A percentile compares a stretch with the other conserved stretches of the same genome.
Conservation (phyloP, 305 asterid species). For the Fraxinus latifolia region DNA sequence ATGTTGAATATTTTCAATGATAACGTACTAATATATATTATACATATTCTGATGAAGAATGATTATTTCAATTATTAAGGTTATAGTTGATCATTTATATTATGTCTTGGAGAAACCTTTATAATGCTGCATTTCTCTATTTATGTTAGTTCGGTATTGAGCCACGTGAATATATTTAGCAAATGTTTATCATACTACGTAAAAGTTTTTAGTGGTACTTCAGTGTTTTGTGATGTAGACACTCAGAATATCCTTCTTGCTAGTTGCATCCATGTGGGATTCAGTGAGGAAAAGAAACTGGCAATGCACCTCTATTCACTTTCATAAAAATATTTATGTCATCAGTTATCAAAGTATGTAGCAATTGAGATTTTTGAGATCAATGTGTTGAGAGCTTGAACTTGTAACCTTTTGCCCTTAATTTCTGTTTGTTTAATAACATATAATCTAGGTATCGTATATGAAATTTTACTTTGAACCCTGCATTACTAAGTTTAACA, state of each 20-base stretch:
- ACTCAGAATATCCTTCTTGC: neutral
- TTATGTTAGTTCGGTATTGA: neutral
- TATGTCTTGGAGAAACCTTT: conserved; percentile 5
- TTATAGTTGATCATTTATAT: conserved; percentile 7
- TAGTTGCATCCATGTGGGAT: neutral
- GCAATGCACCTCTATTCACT: conserved; percentile 2
- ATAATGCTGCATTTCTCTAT: conserved; percentile 7
- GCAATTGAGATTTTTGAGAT: neutral
- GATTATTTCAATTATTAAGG: neutral
- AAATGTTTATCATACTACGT: neutral
- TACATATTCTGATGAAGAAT: neutral
- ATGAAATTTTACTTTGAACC: neutral
- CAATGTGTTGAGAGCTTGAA: neutral
- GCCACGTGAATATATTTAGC: neutral
- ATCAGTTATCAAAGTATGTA: neutral
- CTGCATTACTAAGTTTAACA: neutral
- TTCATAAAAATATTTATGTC: neutral
- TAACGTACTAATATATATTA: neutral
- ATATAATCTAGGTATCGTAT: neutral
- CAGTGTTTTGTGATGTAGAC: neutral
- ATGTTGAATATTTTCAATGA: neutral
- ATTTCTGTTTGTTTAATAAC: conserved; percentile 6
- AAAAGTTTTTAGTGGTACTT: neutral
- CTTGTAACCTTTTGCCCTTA: neutral
- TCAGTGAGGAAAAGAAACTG: conserved; percentile 4